Percentiles rank a stretch among this genome's conserved stretches.
Conservation (phyloP, 140 eudicot species). For the Stevia rebaudiana region DNA sequence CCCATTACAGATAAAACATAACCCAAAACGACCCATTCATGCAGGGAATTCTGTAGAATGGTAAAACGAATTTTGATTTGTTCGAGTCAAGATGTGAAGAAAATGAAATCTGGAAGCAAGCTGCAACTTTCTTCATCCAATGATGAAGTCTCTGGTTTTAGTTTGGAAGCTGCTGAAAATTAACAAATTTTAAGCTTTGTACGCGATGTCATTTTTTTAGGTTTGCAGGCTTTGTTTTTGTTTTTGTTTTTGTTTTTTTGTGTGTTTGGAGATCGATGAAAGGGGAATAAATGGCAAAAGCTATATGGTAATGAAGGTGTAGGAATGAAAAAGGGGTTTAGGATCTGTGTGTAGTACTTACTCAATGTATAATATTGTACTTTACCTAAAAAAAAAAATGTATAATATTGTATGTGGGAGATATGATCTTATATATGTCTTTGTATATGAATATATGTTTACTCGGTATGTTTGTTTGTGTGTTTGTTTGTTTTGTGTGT, state of each 20-base stretch:
- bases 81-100: conserved; percentile 82
- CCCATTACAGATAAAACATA: neutral
- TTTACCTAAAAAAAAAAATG: too few species aligned
- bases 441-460: neutral
- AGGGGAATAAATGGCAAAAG: conserved; percentile 21
- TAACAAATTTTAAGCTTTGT: conserved; percentile 10
- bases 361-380: too few species aligned
- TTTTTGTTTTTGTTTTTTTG: neutral
- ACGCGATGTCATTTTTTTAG: conserved; percentile 6
- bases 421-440: conserved; percentile 1
- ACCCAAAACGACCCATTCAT: neutral
- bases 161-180: conserved; percentile 43
- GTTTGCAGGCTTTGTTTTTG: conserved; percentile 11
- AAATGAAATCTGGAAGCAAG: conserved; percentile 62
- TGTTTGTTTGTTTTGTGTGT: too few species aligned
- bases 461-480: too few species aligned
- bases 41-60: conserved; percentile 77
- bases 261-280: conserved; percentile 16
- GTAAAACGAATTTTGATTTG: conserved; percentile 68
- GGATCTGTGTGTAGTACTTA: conserved; percentile 20
- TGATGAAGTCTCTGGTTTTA: conserved; percentile 43
- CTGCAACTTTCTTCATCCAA: conserved; percentile 38
- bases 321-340: neutral
- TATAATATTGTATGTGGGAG: conserved; percentile 14
- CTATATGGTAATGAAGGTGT: conserved; percentile 7